Conservation (phyloP, 1,284 basidiomycete genomes). For the Ustilago vetiveriae region DNA sequence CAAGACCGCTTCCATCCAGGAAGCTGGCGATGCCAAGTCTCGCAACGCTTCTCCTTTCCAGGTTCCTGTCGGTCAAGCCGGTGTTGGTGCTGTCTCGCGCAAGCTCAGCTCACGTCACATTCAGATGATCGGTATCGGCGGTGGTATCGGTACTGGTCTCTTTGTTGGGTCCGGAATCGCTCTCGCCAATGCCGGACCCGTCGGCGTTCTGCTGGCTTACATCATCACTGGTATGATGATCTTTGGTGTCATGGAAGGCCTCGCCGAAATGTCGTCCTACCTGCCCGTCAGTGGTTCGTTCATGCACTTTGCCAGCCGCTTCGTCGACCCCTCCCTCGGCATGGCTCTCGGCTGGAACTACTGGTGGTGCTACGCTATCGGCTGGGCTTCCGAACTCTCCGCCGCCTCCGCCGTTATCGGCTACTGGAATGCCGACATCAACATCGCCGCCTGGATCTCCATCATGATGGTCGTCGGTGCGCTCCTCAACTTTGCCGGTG, state of each 20-base stretch:
- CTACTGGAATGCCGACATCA: conserved; percentile 62
- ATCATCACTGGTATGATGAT: conserved; percentile 56
- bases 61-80: conserved; percentile 29
- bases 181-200: conserved; percentile 55
- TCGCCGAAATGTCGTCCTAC: conserved; percentile 59
- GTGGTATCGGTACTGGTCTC: conserved; percentile 61
- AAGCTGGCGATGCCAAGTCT: conserved; percentile 22
- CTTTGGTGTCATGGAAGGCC: conserved; percentile 54
- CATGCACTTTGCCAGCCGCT: conserved; percentile 55
- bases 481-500: conserved; percentile 57
- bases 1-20: conserved; percentile 19
- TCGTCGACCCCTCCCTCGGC: conserved; percentile 76
- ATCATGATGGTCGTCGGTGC: conserved; percentile 54
- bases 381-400: conserved; percentile 60
- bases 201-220: conserved; percentile 56
- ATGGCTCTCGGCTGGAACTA: conserved; percentile 71
- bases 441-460: conserved; percentile 54
- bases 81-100: conserved; percentile 41
- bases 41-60: conserved; percentile 31
- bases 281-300: conserved; percentile 62
- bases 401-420: conserved; percentile 68
- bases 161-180: conserved; percentile 57
- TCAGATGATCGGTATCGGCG: conserved; percentile 58
- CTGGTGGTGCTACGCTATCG: conserved; percentile 61
- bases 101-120: conserved; percentile 45